Evolutionary conservation across 2,329 filamentous ascomycete genomes (phyloP).

Genomic region (Microsporum audouinii): DNA sequence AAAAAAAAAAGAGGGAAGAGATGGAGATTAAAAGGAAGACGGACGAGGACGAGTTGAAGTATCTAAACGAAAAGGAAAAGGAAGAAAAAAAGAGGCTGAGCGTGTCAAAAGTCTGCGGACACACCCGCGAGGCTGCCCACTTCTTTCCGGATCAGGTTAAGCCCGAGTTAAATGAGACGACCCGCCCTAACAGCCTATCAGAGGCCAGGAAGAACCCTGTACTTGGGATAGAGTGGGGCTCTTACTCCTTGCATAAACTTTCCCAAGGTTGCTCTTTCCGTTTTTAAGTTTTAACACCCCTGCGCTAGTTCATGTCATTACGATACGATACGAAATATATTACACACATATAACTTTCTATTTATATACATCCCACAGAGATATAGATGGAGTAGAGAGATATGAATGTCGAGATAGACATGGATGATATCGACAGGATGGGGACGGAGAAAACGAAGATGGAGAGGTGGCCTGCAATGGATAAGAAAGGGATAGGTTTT

Average conservation of each 20-base stretch:
- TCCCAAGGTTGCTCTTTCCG: neutral
- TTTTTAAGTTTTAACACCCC: neutral
- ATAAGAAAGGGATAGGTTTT: neutral
- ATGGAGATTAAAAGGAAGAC: slow-evolving; percentile 11
- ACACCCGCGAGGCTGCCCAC: slow-evolving; percentile 1
- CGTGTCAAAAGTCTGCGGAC: slow-evolving; percentile 1
- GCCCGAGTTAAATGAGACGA: slow-evolving; percentile 6
- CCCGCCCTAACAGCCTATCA: slow-evolving; percentile 6
- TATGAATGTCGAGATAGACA: neutral
- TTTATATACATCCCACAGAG: neutral
- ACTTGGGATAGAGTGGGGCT: neutral
- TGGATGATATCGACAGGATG: neutral
- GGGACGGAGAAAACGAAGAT: neutral
- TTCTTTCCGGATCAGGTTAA: slow-evolving; percentile 4
- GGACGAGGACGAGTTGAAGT: slow-evolving; percentile 1
- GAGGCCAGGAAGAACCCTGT: neutral
- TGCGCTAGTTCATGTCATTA: neutral
- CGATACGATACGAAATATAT: neutral
- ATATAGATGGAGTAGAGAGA: neutral
- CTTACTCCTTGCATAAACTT: neutral
- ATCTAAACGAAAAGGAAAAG: neutral
- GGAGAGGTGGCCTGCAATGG: neutral
- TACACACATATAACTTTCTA: neutral
- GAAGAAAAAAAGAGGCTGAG: neutral
- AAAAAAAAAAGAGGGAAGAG: slow-evolving; percentile 10